These are phyloP conservation scores for Posidonia oceanica DNA, from an alignment of 116 monocot genomes.

Conservation along the genomic window DNA sequence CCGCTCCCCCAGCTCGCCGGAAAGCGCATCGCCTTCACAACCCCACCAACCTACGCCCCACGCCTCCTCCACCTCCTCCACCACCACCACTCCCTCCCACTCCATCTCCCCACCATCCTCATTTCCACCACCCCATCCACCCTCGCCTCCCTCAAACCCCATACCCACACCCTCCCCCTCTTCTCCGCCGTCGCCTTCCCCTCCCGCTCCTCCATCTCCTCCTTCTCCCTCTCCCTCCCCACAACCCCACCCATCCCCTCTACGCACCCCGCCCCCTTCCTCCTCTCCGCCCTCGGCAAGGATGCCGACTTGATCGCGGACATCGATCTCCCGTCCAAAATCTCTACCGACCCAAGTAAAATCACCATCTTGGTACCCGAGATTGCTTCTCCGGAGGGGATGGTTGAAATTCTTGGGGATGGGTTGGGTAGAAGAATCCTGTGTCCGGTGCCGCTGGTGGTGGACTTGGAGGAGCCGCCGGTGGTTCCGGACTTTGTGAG, in stretches of 20 bases:
- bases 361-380: constrained; percentile 43
- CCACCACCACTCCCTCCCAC: constrained; percentile 17
- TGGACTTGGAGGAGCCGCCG: constrained; percentile 61
- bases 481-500: constrained; percentile 60
- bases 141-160: constrained; percentile 20
- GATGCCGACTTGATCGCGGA: constrained; percentile 54
- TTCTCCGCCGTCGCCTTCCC: constrained; percentile 62
- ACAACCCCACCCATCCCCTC: constrained; percentile 16
- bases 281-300: constrained; percentile 57
- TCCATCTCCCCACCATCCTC: constrained; percentile 31
- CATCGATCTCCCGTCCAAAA: constrained; percentile 12
- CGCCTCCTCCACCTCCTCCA: constrained; percentile 29
- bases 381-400: constrained; percentile 45
- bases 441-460: constrained; percentile 60
- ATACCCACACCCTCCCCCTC: constrained; percentile 18
- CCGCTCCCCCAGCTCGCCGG: constrained; percentile 13
- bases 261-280: constrained; percentile 17
- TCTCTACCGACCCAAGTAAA: constrained; percentile 19
- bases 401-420: constrained; percentile 48
- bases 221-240: constrained; percentile 38
- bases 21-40: constrained; percentile 48
- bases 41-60: constrained; percentile 28
- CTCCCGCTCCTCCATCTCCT: constrained; percentile 48
- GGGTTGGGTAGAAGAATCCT: constrained; percentile 47
- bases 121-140: constrained; percentile 28